phyloP scores from a whole-genome alignment of 75 land plant genomes.

The Pseudotsuga menziesii region DNA sequence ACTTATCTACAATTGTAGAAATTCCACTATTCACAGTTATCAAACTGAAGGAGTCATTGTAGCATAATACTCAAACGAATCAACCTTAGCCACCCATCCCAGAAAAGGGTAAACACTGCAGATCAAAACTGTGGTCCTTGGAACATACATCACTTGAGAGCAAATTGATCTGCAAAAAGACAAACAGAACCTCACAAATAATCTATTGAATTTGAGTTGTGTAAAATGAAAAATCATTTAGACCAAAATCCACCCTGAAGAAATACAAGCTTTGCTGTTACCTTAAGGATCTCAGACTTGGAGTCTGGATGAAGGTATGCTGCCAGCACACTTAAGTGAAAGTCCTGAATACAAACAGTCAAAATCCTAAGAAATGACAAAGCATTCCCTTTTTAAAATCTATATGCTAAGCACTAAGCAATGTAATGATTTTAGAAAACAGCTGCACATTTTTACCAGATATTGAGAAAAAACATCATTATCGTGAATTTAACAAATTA shows the following conservation, averaged over 20 bases:
- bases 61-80: no score
- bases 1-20: not conserved
- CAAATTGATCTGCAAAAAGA: constrained; percentile 9
- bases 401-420: no score
- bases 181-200: not conserved
- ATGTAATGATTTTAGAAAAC: not conserved
- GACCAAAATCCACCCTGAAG: not conserved
- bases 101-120: constrained; percentile 6
- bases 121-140: not conserved
- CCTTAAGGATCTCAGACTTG: constrained; percentile 82
- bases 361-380: not conserved
- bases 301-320: constrained; percentile 71
- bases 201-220: not conserved
- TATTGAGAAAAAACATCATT: no score
- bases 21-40: not conserved
- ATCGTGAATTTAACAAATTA: not conserved
- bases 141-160: constrained; percentile 6
- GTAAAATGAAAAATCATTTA: not conserved
- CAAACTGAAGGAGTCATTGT: not conserved
- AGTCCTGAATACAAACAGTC: constrained; percentile 42
- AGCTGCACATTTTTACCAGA: not conserved
- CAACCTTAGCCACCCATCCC: constrained; percentile 11
- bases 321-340: constrained; percentile 78
- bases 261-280: constrained; percentile 13
- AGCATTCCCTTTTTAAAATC: not conserved